Percentiles rank a stretch among this genome's conserved stretches.
Evolutionary conservation across 345 rosid genomes (phyloP).

Genomic region (Diplotaxis tenuifolia): DNA sequence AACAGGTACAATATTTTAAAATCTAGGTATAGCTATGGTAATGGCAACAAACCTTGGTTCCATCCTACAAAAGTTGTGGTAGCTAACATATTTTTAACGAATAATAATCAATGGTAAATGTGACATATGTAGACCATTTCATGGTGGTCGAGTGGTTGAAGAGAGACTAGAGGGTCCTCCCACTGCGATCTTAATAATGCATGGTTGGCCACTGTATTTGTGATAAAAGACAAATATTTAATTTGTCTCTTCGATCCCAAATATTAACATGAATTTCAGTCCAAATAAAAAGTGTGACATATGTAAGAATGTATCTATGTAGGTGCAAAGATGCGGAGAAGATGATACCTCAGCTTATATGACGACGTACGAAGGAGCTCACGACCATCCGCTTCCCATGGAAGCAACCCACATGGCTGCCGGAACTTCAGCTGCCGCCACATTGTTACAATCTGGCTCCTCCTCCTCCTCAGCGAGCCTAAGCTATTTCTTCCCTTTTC

Average conservation of each 20-base stretch:
- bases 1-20: conserved; percentile 55
- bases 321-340: conserved; percentile 46
- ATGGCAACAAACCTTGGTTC: background rate
- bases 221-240: background rate
- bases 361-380: conserved; percentile 46
- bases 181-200: background rate
- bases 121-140: background rate
- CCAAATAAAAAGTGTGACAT: background rate
- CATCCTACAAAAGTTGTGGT: background rate
- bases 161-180: background rate
- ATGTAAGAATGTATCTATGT: background rate
- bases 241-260: background rate
- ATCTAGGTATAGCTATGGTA: background rate
- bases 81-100: background rate
- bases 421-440: conserved; percentile 45
- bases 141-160: background rate
- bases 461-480: conserved; percentile 28
- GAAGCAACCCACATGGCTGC: conserved; percentile 47
- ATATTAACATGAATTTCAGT: background rate
- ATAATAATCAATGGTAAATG: background rate
- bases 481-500: conserved; percentile 30
- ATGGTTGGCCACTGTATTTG: background rate
- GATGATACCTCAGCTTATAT: conserved; percentile 36
- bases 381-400: conserved; percentile 47
- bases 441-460: conserved; percentile 43